phyloP scores from a whole-genome alignment of 83 land plant genomes.

The Thuja plicata region DNA sequence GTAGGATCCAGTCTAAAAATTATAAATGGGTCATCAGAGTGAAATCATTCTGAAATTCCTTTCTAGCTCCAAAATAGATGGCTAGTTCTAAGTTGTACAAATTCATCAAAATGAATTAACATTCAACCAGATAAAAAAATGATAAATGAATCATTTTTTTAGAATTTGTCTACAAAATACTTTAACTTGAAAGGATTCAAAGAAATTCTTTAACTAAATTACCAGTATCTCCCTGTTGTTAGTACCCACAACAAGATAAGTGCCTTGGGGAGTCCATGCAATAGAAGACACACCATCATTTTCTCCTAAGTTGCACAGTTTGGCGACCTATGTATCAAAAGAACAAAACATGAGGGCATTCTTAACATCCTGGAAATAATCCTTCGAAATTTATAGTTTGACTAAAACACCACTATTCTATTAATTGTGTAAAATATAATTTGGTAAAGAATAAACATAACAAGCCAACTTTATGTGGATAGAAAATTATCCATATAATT shows the following conservation, averaged over 20 bases:
- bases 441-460: background rate
- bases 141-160: background rate
- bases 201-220: background rate
- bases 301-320: constrained; percentile 90
- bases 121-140: background rate
- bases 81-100: background rate
- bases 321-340: constrained; percentile 68
- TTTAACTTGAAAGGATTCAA: background rate
- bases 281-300: constrained; percentile 88
- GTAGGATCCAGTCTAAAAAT: no score
- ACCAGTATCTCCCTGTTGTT: constrained; percentile 91
- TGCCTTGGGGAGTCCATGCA: constrained; percentile 93
- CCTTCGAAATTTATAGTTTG: background rate
- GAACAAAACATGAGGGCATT: background rate
- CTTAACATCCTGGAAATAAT: background rate
- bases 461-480: background rate
- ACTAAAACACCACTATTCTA: background rate
- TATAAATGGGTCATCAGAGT: no score
- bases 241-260: constrained; percentile 92
- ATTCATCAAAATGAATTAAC: background rate
- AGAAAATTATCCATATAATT: background rate
- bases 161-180: background rate
- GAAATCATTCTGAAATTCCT: background rate
- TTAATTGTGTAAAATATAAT: background rate
- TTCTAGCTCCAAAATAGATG: background rate